Evolutionary conservation across 306 rosid genomes (phyloP).

Genomic region (Notholithocarpus densiflorus): DNA sequence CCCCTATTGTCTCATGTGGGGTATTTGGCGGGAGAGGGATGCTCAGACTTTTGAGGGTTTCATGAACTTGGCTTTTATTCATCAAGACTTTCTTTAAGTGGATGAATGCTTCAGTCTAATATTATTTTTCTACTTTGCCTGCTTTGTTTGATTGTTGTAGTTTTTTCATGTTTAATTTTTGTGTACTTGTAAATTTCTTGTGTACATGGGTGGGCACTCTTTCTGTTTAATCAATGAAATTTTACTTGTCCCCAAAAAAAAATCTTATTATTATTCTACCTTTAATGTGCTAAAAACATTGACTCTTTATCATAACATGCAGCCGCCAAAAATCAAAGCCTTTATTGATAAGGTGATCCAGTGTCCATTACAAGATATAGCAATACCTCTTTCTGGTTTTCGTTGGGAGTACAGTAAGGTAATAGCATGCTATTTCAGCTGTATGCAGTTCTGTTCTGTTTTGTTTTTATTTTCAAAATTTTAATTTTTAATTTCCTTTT

Average conservation of each 20-base stretch:
- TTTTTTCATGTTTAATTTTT: no score
- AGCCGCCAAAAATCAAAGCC: slow-evolving; percentile 89
- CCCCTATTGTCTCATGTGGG: no score
- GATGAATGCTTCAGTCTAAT: no score
- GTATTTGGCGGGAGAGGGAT: no score
- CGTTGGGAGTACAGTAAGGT: slow-evolving; percentile 96
- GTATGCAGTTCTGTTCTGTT: slow-evolving; percentile 5
- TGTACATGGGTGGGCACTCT: background rate
- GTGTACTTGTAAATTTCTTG: background rate
- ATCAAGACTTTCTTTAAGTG: no score
- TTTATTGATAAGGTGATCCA: slow-evolving; percentile 89
- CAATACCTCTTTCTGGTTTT: slow-evolving; percentile 91
- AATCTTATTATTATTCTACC: background rate
- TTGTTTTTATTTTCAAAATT: background rate
- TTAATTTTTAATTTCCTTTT: background rate
- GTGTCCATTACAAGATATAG: slow-evolving; percentile 91
- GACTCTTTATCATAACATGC: slow-evolving; percentile 40
- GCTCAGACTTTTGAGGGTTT: no score
- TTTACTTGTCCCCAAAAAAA: background rate
- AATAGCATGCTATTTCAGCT: slow-evolving; percentile 12
- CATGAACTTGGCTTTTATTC: no score
- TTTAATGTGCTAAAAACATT: background rate
- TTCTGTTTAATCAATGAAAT: background rate
- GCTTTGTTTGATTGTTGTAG: no score
- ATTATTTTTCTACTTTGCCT: no score